Base-by-base conservation (phyloP, 495 filamentous ascomycete genomes). In the Aspergillus carlsbadensis region DNA sequence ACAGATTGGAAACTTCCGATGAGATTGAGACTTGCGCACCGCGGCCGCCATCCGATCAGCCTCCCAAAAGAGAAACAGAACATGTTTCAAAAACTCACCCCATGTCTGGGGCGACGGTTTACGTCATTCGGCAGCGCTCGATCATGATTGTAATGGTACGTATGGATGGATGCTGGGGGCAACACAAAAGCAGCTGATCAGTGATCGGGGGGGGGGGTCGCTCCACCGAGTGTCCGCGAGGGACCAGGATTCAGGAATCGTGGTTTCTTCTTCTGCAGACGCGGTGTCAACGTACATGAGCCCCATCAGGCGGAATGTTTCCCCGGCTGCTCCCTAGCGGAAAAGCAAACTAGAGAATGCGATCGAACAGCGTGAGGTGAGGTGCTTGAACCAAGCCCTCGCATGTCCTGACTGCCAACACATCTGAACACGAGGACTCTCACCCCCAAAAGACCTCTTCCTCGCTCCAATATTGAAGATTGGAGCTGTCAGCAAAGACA, bases 271-370 rank as follows among this genome's bases (percentile, higher is more conserved):
- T 48, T 53, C 53, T 56, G 58, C 47, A 52, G 57, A 20, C 41
- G 51, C 44, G 36, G 11, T 39, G 15, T 52, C 35, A 52, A 52
- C 49, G 53, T 56, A 60, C 58, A 60, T 60, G 52, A 56, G 58
- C 58, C 58, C 58, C 58, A 56, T 56, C 58, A 36, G 14, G 35
- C 58, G 58, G 58, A 53, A 60, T 35, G 58, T 56, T 54, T 56
- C 53, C 53, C 58, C 58, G 53, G 58, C 47, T 42, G 58, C 49
- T 44, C 39, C 37, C 43, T 36, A 37, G 40, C n/a, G 36, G 31
- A 46, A 22, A 45, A 15, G 17, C 37, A 49, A 29, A 10, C 34
- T 18, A 45, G 52, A 54, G 36, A 54, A 45, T 26, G 20, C 20
- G 40, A 26, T 17, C 33, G 17, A 24, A 46, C 10, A 26, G 10